These are phyloP conservation scores for Blumeriella jaapii DNA, from an alignment of 2,329 filamentous ascomycete genomes.

Conservation along the genomic window DNA sequence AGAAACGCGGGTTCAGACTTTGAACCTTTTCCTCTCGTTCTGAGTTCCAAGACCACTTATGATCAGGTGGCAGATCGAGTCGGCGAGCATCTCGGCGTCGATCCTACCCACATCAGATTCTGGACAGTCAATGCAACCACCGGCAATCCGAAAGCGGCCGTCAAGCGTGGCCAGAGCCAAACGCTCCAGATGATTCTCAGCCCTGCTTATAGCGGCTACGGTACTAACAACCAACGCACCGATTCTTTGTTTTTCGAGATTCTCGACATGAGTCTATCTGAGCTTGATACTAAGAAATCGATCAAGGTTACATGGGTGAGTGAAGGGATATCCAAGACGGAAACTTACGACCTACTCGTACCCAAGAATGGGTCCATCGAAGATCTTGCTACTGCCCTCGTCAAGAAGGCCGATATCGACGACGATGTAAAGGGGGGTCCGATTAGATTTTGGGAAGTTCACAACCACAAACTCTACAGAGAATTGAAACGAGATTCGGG, in stretches of 20 bases:
- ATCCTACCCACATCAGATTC: conserved; percentile 82
- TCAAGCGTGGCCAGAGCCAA: conserved; percentile 57
- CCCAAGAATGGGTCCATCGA: conserved; percentile 72
- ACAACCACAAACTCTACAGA: conserved; percentile 74
- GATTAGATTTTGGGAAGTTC: conserved; percentile 73
- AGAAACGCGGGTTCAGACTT: conserved; percentile 39
- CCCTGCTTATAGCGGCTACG: conserved; percentile 59
- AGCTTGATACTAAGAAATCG: conserved; percentile 84
- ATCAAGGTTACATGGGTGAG: conserved; percentile 75
- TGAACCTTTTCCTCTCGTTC: conserved; percentile 59
- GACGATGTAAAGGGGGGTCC: conserved; percentile 59
- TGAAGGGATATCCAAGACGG: conserved; percentile 88
- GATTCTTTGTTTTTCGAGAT: conserved; percentile 89
- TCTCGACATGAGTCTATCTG: conserved; percentile 84
- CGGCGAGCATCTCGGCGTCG: conserved; percentile 62
- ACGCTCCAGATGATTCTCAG: conserved; percentile 72
- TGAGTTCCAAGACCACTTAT: conserved; percentile 84
- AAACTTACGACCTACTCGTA: conserved; percentile 71
- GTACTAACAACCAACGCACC: conserved; percentile 55
- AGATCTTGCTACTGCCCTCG: conserved; percentile 64
- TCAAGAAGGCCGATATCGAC: conserved; percentile 70
- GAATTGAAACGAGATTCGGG: conserved; percentile 58
- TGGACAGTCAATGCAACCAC: conserved; percentile 71
- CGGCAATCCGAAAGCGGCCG: conserved; percentile 63
- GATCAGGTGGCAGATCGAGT: conserved; percentile 79